phyloP scores from a whole-genome alignment of 345 rosid species.

The Ceriops tagal region DNA sequence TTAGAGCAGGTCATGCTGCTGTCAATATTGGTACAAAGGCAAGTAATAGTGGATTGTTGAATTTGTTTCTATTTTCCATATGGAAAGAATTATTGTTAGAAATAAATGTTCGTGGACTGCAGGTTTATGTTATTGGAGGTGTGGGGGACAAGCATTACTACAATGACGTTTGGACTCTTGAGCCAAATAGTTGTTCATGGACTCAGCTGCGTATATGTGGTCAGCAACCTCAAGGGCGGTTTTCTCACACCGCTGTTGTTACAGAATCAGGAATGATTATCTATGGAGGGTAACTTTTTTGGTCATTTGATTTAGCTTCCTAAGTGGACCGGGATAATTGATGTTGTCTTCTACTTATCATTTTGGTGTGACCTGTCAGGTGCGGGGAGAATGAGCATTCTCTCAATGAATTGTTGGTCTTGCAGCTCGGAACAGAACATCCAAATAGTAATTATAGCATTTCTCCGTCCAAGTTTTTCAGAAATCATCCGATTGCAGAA shows the following conservation, averaged over 20 bases:
- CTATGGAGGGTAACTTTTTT: conserved; percentile 57
- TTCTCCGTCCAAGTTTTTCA: conserved; percentile 41
- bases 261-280: conserved; percentile 40
- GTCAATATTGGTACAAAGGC: conserved; percentile 57
- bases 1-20: conserved; percentile 70
- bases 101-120: conserved; percentile 8
- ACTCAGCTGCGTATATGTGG: conserved; percentile 41
- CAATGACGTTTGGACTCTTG: conserved; percentile 67
- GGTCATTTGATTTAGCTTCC: too few relatives aligned
- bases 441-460: conserved; percentile 31
- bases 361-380: conserved; percentile 8
- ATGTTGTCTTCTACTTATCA: not conserved
- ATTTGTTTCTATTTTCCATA: too few relatives aligned
- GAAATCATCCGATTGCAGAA: conserved; percentile 45
- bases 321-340: not conserved
- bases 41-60: conserved; percentile 14
- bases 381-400: conserved; percentile 82
- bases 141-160: conserved; percentile 70
- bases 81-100: not conserved
- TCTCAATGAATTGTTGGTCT: conserved; percentile 53
- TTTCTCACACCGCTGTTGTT: conserved; percentile 68
- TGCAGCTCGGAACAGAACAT: conserved; percentile 47
- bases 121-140: conserved; percentile 68
- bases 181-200: conserved; percentile 43
- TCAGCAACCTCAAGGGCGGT: conserved; percentile 68